Percentiles rank a stretch among this genome's conserved stretches.
Conservation (phyloP, 139 green algal genomes). For the Picochlorum sp. region DNA sequence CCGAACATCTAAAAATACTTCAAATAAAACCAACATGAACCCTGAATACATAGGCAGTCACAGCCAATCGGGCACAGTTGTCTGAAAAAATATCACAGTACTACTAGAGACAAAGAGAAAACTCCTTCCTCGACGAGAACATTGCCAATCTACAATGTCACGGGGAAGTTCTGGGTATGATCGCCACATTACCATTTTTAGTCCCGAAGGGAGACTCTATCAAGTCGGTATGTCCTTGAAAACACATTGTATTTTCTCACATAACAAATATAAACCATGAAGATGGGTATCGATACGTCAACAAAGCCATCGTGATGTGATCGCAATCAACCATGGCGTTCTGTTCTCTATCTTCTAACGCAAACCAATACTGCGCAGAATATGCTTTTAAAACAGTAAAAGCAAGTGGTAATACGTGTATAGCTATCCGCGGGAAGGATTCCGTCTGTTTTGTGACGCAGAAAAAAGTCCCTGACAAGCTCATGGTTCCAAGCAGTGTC, state of each 20-base stretch:
- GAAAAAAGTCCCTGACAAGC: conserved; percentile 76
- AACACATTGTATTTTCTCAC: background rate
- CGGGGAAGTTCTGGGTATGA: conserved; percentile 65
- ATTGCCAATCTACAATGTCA: conserved; percentile 12
- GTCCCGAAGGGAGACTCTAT: conserved; percentile 85
- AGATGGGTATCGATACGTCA: background rate
- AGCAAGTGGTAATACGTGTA: conserved; percentile 75
- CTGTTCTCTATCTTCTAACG: too few species aligned
- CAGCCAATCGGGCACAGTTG: too few species aligned
- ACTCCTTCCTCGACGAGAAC: too few species aligned
- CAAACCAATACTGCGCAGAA: conserved; percentile 53
- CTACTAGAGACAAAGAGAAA: too few species aligned
- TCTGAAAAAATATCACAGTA: too few species aligned
- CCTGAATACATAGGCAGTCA: too few species aligned
- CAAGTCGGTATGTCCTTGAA: conserved; percentile 73
- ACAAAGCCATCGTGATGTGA: too few species aligned
- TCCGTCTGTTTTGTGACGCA: conserved; percentile 83
- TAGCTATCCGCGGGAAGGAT: conserved; percentile 87
- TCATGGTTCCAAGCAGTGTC: conserved; percentile 84
- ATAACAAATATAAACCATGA: background rate
- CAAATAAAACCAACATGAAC: too few species aligned
- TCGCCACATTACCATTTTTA: conserved; percentile 95
- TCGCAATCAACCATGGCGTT: too few species aligned
- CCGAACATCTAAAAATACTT: too few species aligned
- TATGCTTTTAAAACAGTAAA: conserved; percentile 99